These are phyloP conservation scores for Eucalyptus brandiana DNA, from an alignment of 345 rosid species.

Conservation along the genomic window DNA sequence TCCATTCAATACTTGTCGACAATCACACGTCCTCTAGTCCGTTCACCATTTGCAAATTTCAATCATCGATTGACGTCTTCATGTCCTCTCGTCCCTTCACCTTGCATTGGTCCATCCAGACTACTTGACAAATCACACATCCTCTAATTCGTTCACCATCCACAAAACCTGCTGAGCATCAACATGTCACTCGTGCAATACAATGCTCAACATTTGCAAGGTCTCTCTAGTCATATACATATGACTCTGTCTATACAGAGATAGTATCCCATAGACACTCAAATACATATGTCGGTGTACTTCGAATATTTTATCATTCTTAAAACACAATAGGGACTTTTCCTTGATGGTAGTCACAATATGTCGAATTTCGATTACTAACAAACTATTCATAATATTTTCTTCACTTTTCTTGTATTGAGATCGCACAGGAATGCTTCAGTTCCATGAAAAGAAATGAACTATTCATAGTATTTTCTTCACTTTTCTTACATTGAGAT, in stretches of 20 bases:
- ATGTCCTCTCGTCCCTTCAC: too few species aligned
- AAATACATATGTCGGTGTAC: neutral
- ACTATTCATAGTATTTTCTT: too few species aligned
- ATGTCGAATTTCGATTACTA: neutral
- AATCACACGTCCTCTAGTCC: too few species aligned
- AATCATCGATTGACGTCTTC: too few species aligned
- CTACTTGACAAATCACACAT: too few species aligned
- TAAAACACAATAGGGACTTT: neutral
- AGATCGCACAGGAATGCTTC: neutral
- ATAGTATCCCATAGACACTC: neutral
- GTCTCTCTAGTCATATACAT: neutral
- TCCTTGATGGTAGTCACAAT: neutral
- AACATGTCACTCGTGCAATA: neutral
- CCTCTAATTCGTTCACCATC: too few species aligned
- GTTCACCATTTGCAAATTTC: too few species aligned
- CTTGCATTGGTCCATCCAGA: too few species aligned
- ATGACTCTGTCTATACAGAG: neutral
- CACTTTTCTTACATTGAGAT: too few species aligned
- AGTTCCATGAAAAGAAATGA: neutral
- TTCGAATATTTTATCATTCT: neutral
- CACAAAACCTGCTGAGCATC: too few species aligned
- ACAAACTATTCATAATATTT: neutral
- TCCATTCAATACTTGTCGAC: too few species aligned
- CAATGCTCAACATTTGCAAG: neutral
- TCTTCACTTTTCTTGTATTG: neutral